Evolutionary conservation across 345 rosid genomes (phyloP), one percentile per base, ranked within the genome.

Genomic region (Psidium guajava): DNA sequence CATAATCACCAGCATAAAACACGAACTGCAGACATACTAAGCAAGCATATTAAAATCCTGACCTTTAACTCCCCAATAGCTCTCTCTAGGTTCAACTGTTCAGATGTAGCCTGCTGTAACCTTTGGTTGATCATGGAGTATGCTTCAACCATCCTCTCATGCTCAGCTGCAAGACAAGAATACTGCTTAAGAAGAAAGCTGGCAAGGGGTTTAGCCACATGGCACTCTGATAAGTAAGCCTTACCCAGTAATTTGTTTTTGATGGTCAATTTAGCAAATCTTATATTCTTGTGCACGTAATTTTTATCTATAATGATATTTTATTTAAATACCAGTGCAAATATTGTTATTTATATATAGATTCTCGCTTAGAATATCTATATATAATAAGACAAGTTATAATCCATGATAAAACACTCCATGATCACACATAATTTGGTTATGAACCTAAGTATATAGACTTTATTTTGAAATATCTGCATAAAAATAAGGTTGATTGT

Each of bases 121-220:
- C 93, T 97, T 85, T 93, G 94, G 86, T 91, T 93, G 84, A 97
- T 92, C 56, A 91, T 53, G 82, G 96, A 88, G 88, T 96, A 94
- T 22, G 98, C 95, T 85, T 95, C 98, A 84, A 85, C 92, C 95
- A 95, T 93, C 89, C 94, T 92, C 85, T 96, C 98, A 91, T 97
- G 93, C 85, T 97, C 98, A 87, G 91, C 99, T 97, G 93, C 91
- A 88, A 81, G 53, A 81, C 54, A 47, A 49, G 32, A 47, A 25
- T 24, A 81, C 54, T 81, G 18, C 13, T 0, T 32, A 69, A 69
- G 77, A 69, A 69, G 77, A 69, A 32, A 69, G 44, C 47, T 69
- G 3, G 12, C 12, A 0, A 69, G 77, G 11, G 40, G 47, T 69
- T 69, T 69, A 69, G 77, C 44, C 77, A 69, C 44, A 3, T 69